Conservation (phyloP, 176 grass and related monocot genomes). For the Carex myosuroides region DNA sequence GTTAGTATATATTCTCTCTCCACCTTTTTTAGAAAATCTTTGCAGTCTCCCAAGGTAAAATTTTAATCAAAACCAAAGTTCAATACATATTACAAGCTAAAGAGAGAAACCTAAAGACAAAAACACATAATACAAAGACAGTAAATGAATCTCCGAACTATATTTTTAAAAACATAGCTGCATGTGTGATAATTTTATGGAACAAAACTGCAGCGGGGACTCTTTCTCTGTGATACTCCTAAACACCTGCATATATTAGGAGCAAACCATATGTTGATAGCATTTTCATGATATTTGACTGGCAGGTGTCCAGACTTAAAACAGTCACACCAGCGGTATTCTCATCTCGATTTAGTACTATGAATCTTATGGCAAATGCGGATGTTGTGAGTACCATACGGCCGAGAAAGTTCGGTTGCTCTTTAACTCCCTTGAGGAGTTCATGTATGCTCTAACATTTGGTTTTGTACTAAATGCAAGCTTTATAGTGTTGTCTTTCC, state of each 20-base stretch:
- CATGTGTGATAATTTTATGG: not conserved
- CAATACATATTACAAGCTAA: not conserved
- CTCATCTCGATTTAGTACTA: not conserved
- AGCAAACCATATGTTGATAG: not conserved
- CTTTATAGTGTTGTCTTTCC: not conserved
- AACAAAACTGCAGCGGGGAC: too few species aligned
- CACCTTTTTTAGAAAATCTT: not conserved
- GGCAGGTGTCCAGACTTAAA: conserved; percentile 1
- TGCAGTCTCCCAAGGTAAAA: not conserved
- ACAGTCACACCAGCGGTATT: not conserved
- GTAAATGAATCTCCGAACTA: not conserved
- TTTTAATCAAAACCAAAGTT: not conserved
- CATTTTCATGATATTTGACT: not conserved
- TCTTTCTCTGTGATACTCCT: too few species aligned
- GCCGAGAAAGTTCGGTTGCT: not conserved
- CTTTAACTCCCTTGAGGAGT: not conserved
- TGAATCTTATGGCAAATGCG: not conserved
- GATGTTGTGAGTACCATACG: not conserved
- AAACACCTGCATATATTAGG: not conserved
- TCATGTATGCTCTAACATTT: not conserved
- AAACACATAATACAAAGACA: not conserved
- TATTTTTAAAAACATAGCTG: not conserved
- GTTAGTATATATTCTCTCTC: conserved; percentile 2
- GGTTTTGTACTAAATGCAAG: not conserved
- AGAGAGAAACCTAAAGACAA: not conserved